Conservation (phyloP, 148 eudicot genomes). For the Suaeda aralocaspica region DNA sequence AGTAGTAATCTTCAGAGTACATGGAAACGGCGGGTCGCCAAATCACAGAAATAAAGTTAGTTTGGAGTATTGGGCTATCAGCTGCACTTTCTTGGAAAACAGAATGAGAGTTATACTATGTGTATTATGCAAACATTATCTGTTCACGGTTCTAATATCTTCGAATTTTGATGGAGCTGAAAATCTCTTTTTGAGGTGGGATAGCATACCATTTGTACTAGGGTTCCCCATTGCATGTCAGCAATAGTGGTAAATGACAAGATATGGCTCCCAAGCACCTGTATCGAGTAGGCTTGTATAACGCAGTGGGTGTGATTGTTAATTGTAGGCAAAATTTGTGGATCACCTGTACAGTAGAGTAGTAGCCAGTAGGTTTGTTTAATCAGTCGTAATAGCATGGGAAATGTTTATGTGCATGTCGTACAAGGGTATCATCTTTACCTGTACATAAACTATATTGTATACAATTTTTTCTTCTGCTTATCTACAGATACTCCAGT, state of each 20-base stretch:
- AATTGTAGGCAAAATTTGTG: conserved; percentile 20
- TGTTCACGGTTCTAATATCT: conserved; percentile 7
- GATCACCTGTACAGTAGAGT: conserved; percentile 27
- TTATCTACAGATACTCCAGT: too few relatives aligned
- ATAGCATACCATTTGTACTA: background rate
- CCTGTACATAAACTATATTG: conserved; percentile 27
- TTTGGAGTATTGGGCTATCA: conserved; percentile 2
- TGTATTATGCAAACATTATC: conserved; percentile 2
- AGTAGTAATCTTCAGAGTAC: conserved; percentile 40
- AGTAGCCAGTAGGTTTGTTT: too few relatives aligned
- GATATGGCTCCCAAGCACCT: too few relatives aligned
- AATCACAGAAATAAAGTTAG: conserved; percentile 35
- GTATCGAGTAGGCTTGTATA: background rate
- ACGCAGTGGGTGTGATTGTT: background rate
- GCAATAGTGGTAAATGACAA: conserved; percentile 8
- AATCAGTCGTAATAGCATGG: conserved; percentile 30
- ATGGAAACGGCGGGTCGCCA: conserved; percentile 62
- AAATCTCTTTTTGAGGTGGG: background rate
- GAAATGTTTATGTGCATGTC: conserved; percentile 19
- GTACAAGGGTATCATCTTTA: conserved; percentile 15
- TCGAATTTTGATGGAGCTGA: conserved; percentile 1
- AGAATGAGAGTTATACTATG: background rate
- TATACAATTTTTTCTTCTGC: conserved; percentile 13
- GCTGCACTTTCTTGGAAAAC: conserved; percentile 1
- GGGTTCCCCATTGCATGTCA: background rate